Percentiles rank a stretch among this genome's conserved stretches.
phyloP scores from a whole-genome alignment of 805 yeast genomes.

The Dipodascus geniculatus region DNA sequence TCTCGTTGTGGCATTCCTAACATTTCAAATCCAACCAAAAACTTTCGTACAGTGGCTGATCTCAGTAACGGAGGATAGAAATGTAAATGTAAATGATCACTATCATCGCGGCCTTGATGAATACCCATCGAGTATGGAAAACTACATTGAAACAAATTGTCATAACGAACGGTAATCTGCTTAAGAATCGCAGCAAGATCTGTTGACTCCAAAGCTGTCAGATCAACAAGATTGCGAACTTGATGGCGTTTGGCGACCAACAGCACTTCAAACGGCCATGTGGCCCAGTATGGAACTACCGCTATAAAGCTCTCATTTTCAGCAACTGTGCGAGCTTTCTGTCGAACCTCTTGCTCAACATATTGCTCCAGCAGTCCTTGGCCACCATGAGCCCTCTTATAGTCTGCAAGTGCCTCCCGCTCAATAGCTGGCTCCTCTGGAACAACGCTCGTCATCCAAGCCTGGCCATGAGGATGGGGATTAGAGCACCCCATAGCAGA shows the following conservation, averaged over 20 bases:
- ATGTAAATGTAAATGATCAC: conserved; percentile 56
- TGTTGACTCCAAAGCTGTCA: conserved; percentile 33
- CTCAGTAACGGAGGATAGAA: conserved; percentile 70
- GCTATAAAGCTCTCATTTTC: conserved; percentile 53
- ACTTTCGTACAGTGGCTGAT: conserved; percentile 64
- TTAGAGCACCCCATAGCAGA: conserved; percentile 75
- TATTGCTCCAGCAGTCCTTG: conserved; percentile 52
- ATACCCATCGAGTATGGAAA: conserved; percentile 79
- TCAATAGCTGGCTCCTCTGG: conserved; percentile 61
- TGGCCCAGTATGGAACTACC: conserved; percentile 73
- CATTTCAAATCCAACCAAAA: conserved; percentile 61
- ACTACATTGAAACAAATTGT: conserved; percentile 53
- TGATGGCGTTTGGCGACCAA: conserved; percentile 44
- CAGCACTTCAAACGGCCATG: conserved; percentile 72
- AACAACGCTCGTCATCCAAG: conserved; percentile 55
- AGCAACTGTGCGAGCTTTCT: conserved; percentile 38
- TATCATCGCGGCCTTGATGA: conserved; percentile 58
- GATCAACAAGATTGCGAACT: conserved; percentile 37
- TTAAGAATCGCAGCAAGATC: conserved; percentile 49
- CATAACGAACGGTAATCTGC: conserved; percentile 49
- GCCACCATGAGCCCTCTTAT: conserved; percentile 28
- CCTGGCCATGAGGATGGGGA: conserved; percentile 77
- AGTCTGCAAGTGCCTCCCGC: conserved; percentile 38
- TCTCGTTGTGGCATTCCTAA: conserved; percentile 53
- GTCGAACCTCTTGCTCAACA: conserved; percentile 38